Base-by-base conservation (phyloP, 164 flowering plant species). In the Macadamia tetraphylla region DNA sequence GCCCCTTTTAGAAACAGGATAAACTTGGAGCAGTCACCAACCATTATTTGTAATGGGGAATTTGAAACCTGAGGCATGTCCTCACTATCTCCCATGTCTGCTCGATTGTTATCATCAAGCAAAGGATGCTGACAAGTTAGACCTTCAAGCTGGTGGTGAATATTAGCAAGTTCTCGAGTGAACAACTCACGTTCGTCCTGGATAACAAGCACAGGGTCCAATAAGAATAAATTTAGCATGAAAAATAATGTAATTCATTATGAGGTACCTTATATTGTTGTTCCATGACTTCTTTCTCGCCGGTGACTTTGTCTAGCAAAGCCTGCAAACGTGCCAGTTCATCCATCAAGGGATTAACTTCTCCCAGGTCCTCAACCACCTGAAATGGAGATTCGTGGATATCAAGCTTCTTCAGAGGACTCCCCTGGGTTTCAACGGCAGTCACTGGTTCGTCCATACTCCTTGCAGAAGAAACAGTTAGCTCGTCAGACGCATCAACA, bases 401-500 rank as follows among this genome's bases (percentile, higher is more conserved):
- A 40, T 65, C 65, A 60, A 62, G 58, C 62, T 71, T 77, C 67
- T 69, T 84, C 62, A 74, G 81, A 3, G 66, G 60, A 49, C 10
- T 57, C 61, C 67, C 81, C 48, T 48, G 78, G 42, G 65, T 44
- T 69, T 77, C 82, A 63, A 62, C 18, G 40, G 8, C 12, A 42
- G 43, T 64, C 58, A 40, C 43, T 9, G 71, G 65, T 14, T 76
- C 79, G 52, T 66, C 74, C 63, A 49, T 42, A 66, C 35, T 72
- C 67, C 76, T 78, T 63, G 73, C 77, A 53, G 77, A 81, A 61
- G 60, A 15, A 35, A 60, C 62, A 42, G 61, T 69, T 67, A 85
- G 68, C 69, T 85, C 84, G 62, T 90, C 96, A 1, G 88, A 78
- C 48, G 88, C 88, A 78, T 90, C 93, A 46, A 85, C 85, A 76